Base-by-base conservation (phyloP, 306 rosid genomes). In the Fragaria nilgerrensis region DNA sequence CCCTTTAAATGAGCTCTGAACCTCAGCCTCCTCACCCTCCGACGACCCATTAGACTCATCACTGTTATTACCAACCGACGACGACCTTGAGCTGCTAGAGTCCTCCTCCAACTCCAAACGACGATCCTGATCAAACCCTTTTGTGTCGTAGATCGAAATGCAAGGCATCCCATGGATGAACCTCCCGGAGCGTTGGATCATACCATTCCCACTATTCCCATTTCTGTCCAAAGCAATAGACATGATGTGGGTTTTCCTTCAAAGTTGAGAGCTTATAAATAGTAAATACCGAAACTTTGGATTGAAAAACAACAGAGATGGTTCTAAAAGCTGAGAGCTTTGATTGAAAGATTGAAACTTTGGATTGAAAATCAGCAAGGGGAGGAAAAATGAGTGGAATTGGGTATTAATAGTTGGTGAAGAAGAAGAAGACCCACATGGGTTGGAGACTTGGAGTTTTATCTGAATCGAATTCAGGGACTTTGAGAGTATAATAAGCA, bases 41-140 rank as follows among this genome's bases (percentile, higher is more conserved):
- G 88, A 91, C 27, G 88, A 87, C 25, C 81, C 88, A 47, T 70
- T 87, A 32, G 92, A 90, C 17, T 81, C 77, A 55, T 62, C 84
- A 74, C 92, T 88, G 65, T 90, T 90, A 64, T 86, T 79, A 1
- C 97, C 96, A 32, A 92, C 72, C 44, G 97, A 92, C 13, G 97
- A 84, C 3, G 55, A 73, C 44, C 48, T 66, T 5, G 84, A 81
- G 80, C 84, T 84, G 49, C 88, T 75, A n/a, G 91, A 84, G 70
- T 89, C 94, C 70, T 17, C 49, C 70, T 37, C 70, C 15, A 81
- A 80, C 70, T 88, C 95, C 3, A 76, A 79, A 73, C 85, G 86
- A 59, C 41, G 74, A 70, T 76, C 78, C 48, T 47, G 77, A 34
- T 43, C 61, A 41, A 16, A 58, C 20, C 27, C 73, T 13, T 80